phyloP scores from a whole-genome alignment of 768 basidiomycete genomes.

The Botryobasidium botryosum region DNA sequence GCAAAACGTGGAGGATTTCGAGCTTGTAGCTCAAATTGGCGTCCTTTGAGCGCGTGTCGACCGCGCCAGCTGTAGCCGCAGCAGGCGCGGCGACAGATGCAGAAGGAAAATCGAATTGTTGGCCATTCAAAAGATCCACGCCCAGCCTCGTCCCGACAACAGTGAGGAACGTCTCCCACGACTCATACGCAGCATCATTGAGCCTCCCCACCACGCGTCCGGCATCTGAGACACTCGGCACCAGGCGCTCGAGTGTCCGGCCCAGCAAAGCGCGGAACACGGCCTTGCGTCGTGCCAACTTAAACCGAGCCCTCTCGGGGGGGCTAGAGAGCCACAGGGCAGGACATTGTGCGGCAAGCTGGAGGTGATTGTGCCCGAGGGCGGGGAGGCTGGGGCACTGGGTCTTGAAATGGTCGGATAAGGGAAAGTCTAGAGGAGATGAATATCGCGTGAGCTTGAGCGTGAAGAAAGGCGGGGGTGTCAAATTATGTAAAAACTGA shows the following conservation, averaged over 20 bases:
- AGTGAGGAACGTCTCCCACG: slow-evolving; percentile 34
- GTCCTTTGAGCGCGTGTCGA: too few relatives aligned
- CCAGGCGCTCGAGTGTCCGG: slow-evolving; percentile 13
- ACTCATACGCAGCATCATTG: slow-evolving; percentile 30
- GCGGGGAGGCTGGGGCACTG: slow-evolving; percentile 13
- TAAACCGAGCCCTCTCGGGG: slow-evolving; percentile 21
- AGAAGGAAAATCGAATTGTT: too few relatives aligned
- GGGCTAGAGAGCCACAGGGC: slow-evolving; percentile 36
- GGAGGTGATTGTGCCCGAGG: slow-evolving; percentile 26
- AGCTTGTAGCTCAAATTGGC: too few relatives aligned
- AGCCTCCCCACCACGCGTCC: slow-evolving; percentile 37
- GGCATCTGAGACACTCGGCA: slow-evolving; percentile 9
- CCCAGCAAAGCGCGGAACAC: slow-evolving; percentile 53
- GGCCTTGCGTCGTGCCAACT: slow-evolving; percentile 47
- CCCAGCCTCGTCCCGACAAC: slow-evolving; percentile 18
- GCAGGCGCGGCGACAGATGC: too few relatives aligned
- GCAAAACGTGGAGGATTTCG: slow-evolving; percentile 43
- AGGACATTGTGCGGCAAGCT: slow-evolving; percentile 59
- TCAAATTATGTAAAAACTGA: neutral
- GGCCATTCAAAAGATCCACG: too few relatives aligned
- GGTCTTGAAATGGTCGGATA: slow-evolving; percentile 26
- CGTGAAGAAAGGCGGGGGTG: too few relatives aligned
- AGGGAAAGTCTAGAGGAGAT: slow-evolving; percentile 35
- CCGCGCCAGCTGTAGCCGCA: too few relatives aligned
- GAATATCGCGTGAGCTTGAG: neutral